Base-by-base conservation (phyloP, 1,284 basidiomycete genomes). In the Lignosus rhinocerotis region DNA sequence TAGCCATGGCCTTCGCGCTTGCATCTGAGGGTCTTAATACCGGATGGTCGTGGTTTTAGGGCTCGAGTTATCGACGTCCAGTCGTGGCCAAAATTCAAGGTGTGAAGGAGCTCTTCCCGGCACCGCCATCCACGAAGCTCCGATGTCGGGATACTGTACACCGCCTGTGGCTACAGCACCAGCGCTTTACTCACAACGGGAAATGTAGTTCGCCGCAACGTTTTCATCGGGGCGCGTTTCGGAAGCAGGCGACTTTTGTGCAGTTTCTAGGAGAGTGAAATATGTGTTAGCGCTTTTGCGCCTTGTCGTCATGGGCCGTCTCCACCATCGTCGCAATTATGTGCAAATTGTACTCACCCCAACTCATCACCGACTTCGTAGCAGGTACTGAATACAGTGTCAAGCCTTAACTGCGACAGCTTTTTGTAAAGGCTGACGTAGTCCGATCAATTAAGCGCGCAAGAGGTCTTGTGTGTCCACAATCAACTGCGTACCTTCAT, bases 31-130 rank as follows among this genome's bases (percentile, higher is more conserved):
- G 25, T 11, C 56, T 33, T 45, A 14, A 17, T 36, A 25, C 41
- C 56, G 19, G 46, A 31, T 36, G 31, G 7, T 39, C 30, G 41
- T 53, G 56, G 19, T 54, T 58, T 48, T 54, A 52, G 57, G 57
- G 57, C 57, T 38, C 52, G 48, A 49, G 45, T 14, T 11, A 16
- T 17, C 9, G 21, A 52, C 30, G 8, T 17, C 30, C 30, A 34
- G 12, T 48, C 39, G 31, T 45, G 32, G 45, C 43, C 21, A 19
- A 21, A 45, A 6, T 45, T 48, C 30, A 42, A 34, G 57, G 57
- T 47, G 51, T 17, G 47, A 30, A 9, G 21, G 33, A 47, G 43
- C 30, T 19, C n/a, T 31, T 11, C 14, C 36, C 47, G 19, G 45
- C 47, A 58, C 48, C 52, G 52, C 52, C 47, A 46, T 51, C 31